A percentile compares a stretch with the other conserved stretches of the same genome.
These are phyloP conservation scores for Henckelia pumila DNA, from an alignment of 257 asterid genomes.

Conservation along the genomic window DNA sequence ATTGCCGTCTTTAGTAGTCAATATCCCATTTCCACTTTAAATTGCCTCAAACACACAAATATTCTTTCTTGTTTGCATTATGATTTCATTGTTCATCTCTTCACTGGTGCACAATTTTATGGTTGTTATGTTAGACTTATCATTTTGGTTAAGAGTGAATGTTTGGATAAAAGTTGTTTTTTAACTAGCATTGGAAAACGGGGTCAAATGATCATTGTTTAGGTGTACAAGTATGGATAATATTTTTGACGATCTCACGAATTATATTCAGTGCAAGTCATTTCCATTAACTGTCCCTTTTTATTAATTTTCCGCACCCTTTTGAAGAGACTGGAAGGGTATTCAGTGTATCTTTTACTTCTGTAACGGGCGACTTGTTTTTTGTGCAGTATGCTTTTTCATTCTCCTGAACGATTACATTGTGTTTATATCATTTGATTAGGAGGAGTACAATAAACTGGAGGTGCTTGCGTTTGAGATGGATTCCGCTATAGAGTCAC, in stretches of 20 bases:
- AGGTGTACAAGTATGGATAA: slow-evolving; percentile 1
- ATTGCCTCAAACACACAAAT: background rate
- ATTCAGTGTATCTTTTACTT: slow-evolving; percentile 12
- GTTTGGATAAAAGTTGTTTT: background rate
- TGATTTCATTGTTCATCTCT: too few species aligned
- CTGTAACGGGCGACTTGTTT: slow-evolving; percentile 1
- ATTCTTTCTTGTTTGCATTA: background rate
- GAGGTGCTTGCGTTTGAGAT: slow-evolving; percentile 92
- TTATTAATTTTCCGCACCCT: background rate
- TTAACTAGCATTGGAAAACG: background rate
- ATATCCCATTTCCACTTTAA: slow-evolving; percentile 1
- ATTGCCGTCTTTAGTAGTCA: background rate
- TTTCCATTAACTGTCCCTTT: background rate
- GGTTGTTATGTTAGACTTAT: too few species aligned
- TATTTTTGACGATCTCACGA: background rate
- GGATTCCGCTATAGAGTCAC: slow-evolving; percentile 77
- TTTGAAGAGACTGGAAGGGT: background rate
- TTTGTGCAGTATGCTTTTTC: background rate
- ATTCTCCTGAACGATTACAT: slow-evolving; percentile 8
- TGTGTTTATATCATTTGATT: slow-evolving; percentile 19
- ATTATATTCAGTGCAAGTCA: background rate
- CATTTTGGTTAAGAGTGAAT: too few species aligned
- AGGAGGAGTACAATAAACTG: slow-evolving; percentile 80
- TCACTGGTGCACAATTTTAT: too few species aligned
- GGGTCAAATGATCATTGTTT: background rate